phyloP scores from a whole-genome alignment of 2,329 filamentous ascomycete genomes.

The Penicillium rolfsii region DNA sequence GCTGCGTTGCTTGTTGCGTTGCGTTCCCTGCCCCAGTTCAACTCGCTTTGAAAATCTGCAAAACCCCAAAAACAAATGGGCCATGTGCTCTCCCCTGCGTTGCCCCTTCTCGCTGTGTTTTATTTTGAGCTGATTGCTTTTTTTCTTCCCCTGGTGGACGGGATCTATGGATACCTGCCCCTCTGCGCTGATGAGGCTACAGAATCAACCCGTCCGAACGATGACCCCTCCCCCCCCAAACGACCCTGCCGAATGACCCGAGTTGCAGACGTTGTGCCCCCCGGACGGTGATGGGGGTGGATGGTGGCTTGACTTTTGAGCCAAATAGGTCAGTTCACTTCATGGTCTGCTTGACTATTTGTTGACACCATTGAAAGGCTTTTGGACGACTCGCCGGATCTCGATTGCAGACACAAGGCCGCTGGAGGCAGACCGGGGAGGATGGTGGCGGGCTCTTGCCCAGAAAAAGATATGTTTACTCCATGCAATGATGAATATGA shows the following conservation, averaged over 20 bases:
- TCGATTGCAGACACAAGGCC: background rate
- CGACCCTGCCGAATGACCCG: background rate
- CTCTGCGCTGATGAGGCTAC: background rate
- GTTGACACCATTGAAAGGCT: background rate
- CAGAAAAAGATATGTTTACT: background rate
- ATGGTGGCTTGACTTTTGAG: background rate
- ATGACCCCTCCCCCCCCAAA: background rate
- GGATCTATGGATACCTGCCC: background rate
- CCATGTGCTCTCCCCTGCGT: background rate
- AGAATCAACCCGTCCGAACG: background rate
- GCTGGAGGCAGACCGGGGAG: conserved; percentile 3
- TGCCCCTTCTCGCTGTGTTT: background rate
- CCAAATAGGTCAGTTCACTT: background rate
- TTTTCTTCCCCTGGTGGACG: background rate
- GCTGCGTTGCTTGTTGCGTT: background rate
- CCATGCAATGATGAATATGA: too few relatives aligned
- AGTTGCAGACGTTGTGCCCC: background rate
- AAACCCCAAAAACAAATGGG: background rate
- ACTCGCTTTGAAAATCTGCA: background rate
- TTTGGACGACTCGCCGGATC: background rate
- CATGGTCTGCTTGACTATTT: background rate
- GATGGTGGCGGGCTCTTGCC: conserved; percentile 6
- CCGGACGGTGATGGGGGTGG: background rate
- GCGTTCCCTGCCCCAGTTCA: background rate
- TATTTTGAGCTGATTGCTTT: background rate